These are phyloP conservation scores for Phytophthora parvispora DNA, from an alignment of 352 stramenopile genomes.

Conservation along the genomic window DNA sequence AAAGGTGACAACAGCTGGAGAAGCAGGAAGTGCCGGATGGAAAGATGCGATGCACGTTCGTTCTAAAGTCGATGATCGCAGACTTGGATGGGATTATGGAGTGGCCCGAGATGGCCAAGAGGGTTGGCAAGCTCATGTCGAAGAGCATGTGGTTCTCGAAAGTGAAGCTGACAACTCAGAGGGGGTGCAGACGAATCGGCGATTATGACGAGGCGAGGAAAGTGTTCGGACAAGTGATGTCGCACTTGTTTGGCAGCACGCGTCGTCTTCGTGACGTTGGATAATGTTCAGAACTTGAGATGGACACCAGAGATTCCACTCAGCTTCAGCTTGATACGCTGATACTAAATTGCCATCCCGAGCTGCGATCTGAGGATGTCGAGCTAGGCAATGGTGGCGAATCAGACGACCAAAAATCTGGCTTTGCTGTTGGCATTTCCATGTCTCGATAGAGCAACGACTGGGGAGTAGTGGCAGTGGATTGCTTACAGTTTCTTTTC, in stretches of 20 bases:
- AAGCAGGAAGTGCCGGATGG: background rate
- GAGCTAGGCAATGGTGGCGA: background rate
- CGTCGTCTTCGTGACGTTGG: background rate
- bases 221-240: background rate
- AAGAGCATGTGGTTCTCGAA: background rate
- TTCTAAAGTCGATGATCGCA: background rate
- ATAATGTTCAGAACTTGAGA: background rate
- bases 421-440: background rate
- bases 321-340: background rate
- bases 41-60: constrained; percentile 1
- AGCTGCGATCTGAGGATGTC: background rate
- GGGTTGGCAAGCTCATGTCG: background rate
- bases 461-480: background rate
- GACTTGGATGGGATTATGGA: background rate
- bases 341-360: background rate
- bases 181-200: background rate
- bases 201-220: background rate
- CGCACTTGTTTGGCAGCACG: background rate
- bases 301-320: background rate
- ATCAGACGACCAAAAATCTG: background rate
- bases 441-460: background rate
- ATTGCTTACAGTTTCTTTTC: background rate
- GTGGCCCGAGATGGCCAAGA: background rate
- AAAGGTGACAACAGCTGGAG: background rate
- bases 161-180: background rate